Percentiles rank a stretch among this genome's conserved stretches.
Conservation (phyloP, 2,329 filamentous ascomycete genomes). For the Beauveria caledonica region DNA sequence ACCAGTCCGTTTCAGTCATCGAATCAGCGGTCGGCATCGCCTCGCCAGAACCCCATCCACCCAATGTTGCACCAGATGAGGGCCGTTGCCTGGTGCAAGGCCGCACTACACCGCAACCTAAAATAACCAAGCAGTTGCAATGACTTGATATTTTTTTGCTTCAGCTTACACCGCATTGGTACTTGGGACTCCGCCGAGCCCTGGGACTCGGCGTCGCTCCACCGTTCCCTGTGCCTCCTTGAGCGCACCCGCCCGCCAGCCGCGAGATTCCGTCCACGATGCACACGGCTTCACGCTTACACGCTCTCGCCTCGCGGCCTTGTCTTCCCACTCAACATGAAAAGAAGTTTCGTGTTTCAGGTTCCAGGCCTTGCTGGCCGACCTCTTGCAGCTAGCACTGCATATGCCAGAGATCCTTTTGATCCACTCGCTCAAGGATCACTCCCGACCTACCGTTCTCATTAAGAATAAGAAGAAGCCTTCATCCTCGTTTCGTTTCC, state of each 20-base stretch:
- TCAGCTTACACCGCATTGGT: neutral
- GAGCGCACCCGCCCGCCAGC: neutral
- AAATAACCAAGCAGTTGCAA: neutral
- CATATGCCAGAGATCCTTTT: neutral
- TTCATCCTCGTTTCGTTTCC: conserved; percentile 18
- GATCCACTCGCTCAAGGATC: conserved; percentile 8
- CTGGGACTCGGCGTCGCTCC: neutral
- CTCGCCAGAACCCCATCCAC: neutral
- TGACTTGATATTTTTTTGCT: neutral
- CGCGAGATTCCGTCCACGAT: neutral
- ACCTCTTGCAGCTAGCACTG: conserved; percentile 1
- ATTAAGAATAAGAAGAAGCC: conserved; percentile 22
- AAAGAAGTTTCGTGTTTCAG: conserved; percentile 10
- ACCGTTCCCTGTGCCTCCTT: conserved; percentile 4
- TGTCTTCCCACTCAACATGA: neutral
- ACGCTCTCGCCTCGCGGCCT: neutral
- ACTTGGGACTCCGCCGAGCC: neutral
- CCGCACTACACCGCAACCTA: neutral
- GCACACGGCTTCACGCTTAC: conserved; percentile 9
- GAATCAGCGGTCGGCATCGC: conserved; percentile 5
- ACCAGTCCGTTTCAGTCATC: neutral
- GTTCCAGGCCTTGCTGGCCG: conserved; percentile 1
- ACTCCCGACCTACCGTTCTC: conserved; percentile 4
- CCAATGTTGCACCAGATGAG: conserved; percentile 2
- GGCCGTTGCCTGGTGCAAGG: neutral